These are phyloP conservation scores for Trametes cubensis DNA, from an alignment of 768 basidiomycete genomes.

Conservation along the genomic window DNA sequence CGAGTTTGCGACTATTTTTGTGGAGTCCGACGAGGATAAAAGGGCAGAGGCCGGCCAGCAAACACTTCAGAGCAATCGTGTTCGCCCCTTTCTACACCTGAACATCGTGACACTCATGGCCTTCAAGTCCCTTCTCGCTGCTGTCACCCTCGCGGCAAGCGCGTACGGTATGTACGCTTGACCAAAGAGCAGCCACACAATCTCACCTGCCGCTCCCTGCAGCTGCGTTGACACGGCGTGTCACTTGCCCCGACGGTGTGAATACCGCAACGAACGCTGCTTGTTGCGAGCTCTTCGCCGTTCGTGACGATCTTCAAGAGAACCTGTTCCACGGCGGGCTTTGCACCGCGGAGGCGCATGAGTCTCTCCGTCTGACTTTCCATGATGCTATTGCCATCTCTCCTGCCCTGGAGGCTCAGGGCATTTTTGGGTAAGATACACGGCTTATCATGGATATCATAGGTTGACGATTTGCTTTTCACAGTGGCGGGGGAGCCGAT, in stretches of 20 bases:
- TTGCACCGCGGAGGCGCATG: constrained; percentile 37
- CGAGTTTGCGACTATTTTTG: background rate
- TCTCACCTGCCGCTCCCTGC: background rate
- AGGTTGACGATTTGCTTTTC: background rate
- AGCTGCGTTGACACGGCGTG: constrained; percentile 26
- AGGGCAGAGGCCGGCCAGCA: background rate
- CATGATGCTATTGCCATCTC: constrained; percentile 30
- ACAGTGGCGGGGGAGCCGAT: constrained; percentile 40
- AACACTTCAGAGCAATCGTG: constrained; percentile 14
- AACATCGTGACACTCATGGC: constrained; percentile 23
- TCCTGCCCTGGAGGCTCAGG: constrained; percentile 8
- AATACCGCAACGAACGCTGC: constrained; percentile 34
- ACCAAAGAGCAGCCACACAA: background rate
- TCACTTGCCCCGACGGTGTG: constrained; percentile 34
- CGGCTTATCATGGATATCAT: background rate
- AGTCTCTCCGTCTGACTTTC: constrained; percentile 33
- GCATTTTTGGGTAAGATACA: constrained; percentile 11
- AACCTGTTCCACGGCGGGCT: constrained; percentile 34
- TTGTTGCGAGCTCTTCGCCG: constrained; percentile 36
- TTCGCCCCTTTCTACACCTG: background rate
- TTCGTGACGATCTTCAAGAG: constrained; percentile 35
- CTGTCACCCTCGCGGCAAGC: constrained; percentile 22
- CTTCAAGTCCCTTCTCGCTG: constrained; percentile 25
- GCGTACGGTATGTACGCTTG: constrained; percentile 17
- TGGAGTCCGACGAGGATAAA: constrained; percentile 12